Conservation (phyloP, 371 early-diverging fungal species). For the Rhizomucor miehei region DNA sequence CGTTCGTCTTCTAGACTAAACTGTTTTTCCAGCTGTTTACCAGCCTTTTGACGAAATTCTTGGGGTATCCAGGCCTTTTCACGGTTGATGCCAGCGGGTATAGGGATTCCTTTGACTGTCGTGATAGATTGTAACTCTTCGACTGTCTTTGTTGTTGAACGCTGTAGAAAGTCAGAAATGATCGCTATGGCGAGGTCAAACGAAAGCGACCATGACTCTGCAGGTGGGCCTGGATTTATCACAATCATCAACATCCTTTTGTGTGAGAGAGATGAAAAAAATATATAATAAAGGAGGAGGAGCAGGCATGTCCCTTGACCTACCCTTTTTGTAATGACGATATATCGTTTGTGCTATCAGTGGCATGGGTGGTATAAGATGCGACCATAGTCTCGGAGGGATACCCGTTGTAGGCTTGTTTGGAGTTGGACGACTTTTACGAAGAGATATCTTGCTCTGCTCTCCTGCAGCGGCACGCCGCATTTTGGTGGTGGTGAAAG, state of each 20-base stretch:
- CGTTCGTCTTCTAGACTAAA: slow-evolving; percentile 23
- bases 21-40: slow-evolving; percentile 14
- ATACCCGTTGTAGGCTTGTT: slow-evolving; percentile 7
- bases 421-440: slow-evolving; percentile 4
- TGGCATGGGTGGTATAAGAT: slow-evolving; percentile 15
- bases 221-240: slow-evolving; percentile 35
- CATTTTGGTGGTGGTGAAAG: not conserved
- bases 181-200: slow-evolving; percentile 33
- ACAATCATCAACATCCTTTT: not conserved
- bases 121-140: slow-evolving; percentile 38
- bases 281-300: not conserved
- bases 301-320: not conserved
- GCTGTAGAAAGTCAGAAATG: slow-evolving; percentile 26
- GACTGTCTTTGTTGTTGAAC: slow-evolving; percentile 27
- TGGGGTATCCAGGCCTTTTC: slow-evolving; percentile 23
- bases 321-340: slow-evolving; percentile 18
- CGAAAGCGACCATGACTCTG: slow-evolving; percentile 39
- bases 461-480: slow-evolving; percentile 1
- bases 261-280: not conserved
- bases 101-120: slow-evolving; percentile 20
- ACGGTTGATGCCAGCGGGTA: slow-evolving; percentile 21
- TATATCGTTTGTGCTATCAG: slow-evolving; percentile 15
- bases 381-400: slow-evolving; percentile 9
- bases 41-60: slow-evolving; percentile 27
- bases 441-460: slow-evolving; percentile 6